phyloP scores from a whole-genome alignment of 768 basidiomycete species.

The Termitomyces sp. region DNA sequence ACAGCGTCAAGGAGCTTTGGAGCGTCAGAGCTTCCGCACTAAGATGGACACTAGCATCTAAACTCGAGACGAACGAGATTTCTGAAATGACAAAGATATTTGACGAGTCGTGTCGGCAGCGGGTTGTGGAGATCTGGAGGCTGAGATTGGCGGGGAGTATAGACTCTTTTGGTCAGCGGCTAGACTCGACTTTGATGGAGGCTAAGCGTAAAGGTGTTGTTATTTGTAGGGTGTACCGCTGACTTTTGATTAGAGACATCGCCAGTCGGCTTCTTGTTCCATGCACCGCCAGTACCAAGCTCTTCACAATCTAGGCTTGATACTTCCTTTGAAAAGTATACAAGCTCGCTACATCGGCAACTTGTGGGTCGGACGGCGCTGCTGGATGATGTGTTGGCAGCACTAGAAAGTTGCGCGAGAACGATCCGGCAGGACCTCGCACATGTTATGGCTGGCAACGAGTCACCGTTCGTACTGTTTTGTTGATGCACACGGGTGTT shows the following conservation, averaged over 20 bases:
- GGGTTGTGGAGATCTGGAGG: slow-evolving; percentile 61
- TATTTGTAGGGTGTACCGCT: neutral
- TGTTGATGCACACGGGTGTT: neutral
- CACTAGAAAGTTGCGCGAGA: slow-evolving; percentile 58
- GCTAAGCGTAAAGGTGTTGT: slow-evolving; percentile 26
- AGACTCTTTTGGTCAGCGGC: slow-evolving; percentile 40
- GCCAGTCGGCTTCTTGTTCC: slow-evolving; percentile 57
- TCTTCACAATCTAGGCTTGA: slow-evolving; percentile 37
- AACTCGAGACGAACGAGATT: slow-evolving; percentile 49
- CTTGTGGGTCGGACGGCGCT: slow-evolving; percentile 62
- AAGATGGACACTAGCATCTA: slow-evolving; percentile 42
- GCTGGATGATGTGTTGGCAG: slow-evolving; percentile 53
- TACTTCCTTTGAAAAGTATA: slow-evolving; percentile 59
- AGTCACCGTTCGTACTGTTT: slow-evolving; percentile 38
- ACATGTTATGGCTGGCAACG: slow-evolving; percentile 38
- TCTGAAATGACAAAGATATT: slow-evolving; percentile 39
- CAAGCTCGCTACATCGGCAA: slow-evolving; percentile 55
- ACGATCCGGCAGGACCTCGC: slow-evolving; percentile 59
- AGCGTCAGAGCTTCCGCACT: slow-evolving; percentile 51
- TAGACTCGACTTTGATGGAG: slow-evolving; percentile 35
- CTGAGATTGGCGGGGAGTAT: slow-evolving; percentile 40
- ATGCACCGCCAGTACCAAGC: slow-evolving; percentile 45
- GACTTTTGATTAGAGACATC: slow-evolving; percentile 38
- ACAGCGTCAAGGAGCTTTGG: slow-evolving; percentile 71
- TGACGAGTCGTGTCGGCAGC: slow-evolving; percentile 51